Evolutionary conservation across 129 eudicot genomes (phyloP).

Genomic region (Ambrosia artemisiifolia): DNA sequence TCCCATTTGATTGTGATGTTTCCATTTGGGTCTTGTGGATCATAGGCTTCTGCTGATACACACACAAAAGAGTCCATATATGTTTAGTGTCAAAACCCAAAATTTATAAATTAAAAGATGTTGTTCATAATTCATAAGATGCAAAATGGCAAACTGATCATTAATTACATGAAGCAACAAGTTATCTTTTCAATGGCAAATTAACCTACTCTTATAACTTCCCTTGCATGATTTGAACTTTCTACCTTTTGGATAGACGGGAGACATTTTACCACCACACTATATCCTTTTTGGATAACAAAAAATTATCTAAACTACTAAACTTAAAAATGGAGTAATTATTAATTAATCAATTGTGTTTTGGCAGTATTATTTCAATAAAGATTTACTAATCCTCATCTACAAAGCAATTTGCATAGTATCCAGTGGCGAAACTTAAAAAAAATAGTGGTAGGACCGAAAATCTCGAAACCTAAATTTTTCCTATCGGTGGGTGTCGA

Average conservation of each 20-base stretch:
- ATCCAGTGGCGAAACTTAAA: neutral
- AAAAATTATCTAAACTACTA: too few relatives aligned
- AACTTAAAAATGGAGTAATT: too few relatives aligned
- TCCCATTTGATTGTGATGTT: slow-evolving; percentile 95
- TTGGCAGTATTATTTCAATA: neutral
- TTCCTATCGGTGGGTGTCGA: too few relatives aligned
- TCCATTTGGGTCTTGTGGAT: slow-evolving; percentile 88
- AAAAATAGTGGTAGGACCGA: neutral
- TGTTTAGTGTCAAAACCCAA: neutral
- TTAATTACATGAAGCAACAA: neutral
- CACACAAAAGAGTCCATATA: slow-evolving; percentile 7
- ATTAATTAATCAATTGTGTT: neutral
- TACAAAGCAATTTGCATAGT: slow-evolving; percentile 16
- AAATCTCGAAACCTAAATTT: too few relatives aligned
- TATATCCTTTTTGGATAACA: too few relatives aligned
- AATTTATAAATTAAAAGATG: neutral
- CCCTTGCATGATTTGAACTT: too few relatives aligned
- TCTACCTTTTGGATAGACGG: too few relatives aligned
- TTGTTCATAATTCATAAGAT: neutral
- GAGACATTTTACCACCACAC: too few relatives aligned
- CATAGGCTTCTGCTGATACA: slow-evolving; percentile 75
- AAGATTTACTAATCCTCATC: slow-evolving; percentile 15
- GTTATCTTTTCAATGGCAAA: too few relatives aligned
- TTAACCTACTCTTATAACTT: too few relatives aligned
- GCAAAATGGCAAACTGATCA: neutral